Evolutionary conservation across 2,329 filamentous ascomycete genomes (phyloP), one percentile per base, ranked within the genome.

Genomic region (Trichoderma asperellum): DNA sequence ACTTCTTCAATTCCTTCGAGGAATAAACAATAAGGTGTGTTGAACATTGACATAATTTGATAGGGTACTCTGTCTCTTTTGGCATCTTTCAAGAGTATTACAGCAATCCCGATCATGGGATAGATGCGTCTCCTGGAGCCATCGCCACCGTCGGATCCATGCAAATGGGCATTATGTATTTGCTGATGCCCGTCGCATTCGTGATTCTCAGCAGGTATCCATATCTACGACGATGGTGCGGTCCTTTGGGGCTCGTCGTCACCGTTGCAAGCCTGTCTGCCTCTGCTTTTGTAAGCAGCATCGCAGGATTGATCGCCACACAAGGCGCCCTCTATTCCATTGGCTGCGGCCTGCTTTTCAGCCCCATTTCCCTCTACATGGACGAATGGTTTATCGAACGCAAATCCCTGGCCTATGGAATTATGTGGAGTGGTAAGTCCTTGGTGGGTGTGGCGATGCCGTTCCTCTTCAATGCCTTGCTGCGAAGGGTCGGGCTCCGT

Each of bases 11-110:
- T 12, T 35, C 35, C n/a, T 40, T 49, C 14, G 32, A 32, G 5
- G 5, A 18, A 11, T 12, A 11, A 21, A 4, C 5, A 10, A 21
- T 21, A 10, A 40, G 0, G 14, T 16, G 1, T 37, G 34, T 35
- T 68, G 34, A 37, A n/a, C n/a, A n/a, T 43, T 68, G 11, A 68
- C 37, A 29, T 7, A 1, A 11, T 24, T 2, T 0, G 12, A 0
- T 52, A 91, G 89, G 89, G 2, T 91, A 92, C 68, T 87, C 89
- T 0, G 89, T 89, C 67, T 84, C 88, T 0, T 93, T 89, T 75
- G 91, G 90, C 53, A 84, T 93, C 27, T 92, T 93, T 74, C 89
- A 92, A 73, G 84, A 89, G 62, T 90, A 91, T 77, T 92, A 92
- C 76, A 85, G 82, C 37, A 84, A 81, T 1, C 83, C 89, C 68